phyloP scores from a whole-genome alignment of 345 rosid genomes.

The Citropsis articulata region DNA sequence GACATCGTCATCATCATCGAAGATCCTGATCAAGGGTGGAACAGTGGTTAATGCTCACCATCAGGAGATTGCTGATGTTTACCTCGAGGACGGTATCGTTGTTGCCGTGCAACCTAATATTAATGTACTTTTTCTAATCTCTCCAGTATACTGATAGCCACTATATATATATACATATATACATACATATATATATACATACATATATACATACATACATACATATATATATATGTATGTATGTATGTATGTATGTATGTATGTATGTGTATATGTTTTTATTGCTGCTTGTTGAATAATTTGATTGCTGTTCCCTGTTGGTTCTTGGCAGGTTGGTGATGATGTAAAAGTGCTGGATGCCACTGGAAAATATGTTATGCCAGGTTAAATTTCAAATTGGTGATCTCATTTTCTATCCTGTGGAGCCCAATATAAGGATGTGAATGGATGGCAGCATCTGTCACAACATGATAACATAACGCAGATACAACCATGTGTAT shows the following conservation, averaged over 20 bases:
- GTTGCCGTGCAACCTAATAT: constrained; percentile 69
- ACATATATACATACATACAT: no score
- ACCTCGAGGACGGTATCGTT: constrained; percentile 76
- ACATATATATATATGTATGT: no score
- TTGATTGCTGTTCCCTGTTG: constrained; percentile 10
- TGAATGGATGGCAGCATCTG: no score
- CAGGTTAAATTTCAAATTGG: constrained; percentile 46
- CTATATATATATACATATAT: no score
- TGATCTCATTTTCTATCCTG: neutral
- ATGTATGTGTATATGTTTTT: no score
- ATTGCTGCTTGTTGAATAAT: neutral
- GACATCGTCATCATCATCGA: constrained; percentile 42
- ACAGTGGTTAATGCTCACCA: constrained; percentile 86
- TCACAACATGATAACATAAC: no score
- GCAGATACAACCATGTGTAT: no score
- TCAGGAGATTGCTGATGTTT: constrained; percentile 83
- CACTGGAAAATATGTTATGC: constrained; percentile 91
- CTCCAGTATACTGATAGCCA: no score
- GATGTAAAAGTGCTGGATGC: constrained; percentile 88
- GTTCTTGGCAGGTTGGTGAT: constrained; percentile 61
- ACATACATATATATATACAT: no score
- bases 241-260: no score
- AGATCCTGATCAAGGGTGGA: constrained; percentile 85
- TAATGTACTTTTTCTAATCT: constrained; percentile 28
- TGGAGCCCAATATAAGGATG: neutral